These are phyloP conservation scores for Nemania sp. DNA, from an alignment of 2,329 filamentous ascomycete species.

Conservation along the genomic window DNA sequence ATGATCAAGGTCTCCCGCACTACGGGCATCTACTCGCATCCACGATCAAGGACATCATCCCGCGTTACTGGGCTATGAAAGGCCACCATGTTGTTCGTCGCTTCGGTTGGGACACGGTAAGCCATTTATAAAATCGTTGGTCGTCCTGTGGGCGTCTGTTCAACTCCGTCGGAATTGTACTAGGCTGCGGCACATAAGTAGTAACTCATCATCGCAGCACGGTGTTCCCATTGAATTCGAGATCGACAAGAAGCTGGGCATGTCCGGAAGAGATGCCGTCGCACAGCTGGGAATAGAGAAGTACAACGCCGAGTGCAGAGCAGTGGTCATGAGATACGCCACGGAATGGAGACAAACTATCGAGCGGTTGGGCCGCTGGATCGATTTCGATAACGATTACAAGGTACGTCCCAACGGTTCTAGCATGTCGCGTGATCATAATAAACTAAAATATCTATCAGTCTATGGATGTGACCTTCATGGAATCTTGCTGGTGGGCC, in stretches of 20 bases:
- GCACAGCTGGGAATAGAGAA: constrained; percentile 81
- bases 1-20: constrained; percentile 66
- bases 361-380: constrained; percentile 89
- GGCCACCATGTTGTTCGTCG: constrained; percentile 88
- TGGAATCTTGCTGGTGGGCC: constrained; percentile 97
- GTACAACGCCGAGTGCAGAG: constrained; percentile 89
- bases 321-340: constrained; percentile 91
- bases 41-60: constrained; percentile 97
- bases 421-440: constrained; percentile 6
- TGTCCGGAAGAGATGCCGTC: constrained; percentile 85
- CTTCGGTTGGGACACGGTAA: constrained; percentile 95
- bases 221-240: constrained; percentile 95
- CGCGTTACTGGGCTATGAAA: constrained; percentile 97
- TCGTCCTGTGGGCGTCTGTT: too few relatives aligned
- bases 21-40: constrained; percentile 81
- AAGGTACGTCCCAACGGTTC: constrained; percentile 58
- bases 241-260: constrained; percentile 93
- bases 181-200: too few relatives aligned
- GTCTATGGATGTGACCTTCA: constrained; percentile 94
- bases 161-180: too few relatives aligned
- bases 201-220: too few relatives aligned
- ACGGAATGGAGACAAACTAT: constrained; percentile 86
- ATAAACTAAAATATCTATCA: constrained; percentile 37
- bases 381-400: constrained; percentile 97
- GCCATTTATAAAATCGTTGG: too few relatives aligned